Percentiles rank a stretch among this genome's conserved stretches.
These are phyloP conservation scores for Acer yangbiense DNA, from an alignment of 345 rosid genomes.

Conservation along the genomic window DNA sequence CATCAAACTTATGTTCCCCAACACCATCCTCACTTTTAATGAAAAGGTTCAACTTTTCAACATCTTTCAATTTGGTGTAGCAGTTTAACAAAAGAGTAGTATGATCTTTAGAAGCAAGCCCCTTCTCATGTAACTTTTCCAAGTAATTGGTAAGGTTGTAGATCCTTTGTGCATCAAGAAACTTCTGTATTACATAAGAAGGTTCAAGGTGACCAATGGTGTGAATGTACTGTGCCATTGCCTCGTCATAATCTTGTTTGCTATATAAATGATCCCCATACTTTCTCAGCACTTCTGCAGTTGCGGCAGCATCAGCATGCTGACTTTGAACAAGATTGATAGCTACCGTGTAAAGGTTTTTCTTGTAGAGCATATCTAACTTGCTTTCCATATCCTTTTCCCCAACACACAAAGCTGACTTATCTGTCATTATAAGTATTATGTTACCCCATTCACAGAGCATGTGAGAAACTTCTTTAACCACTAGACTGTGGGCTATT, in stretches of 20 bases:
- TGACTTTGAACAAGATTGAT: conserved; percentile 98
- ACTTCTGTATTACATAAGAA: conserved; percentile 96
- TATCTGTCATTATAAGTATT: conserved; percentile 72
- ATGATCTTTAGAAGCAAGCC: conserved; percentile 98
- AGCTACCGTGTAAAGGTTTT: conserved; percentile 87
- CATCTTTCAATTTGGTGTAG: conserved; percentile 94
- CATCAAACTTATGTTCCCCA: conserved; percentile 94
- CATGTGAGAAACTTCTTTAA: conserved; percentile 90
- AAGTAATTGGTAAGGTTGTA: conserved; percentile 94
- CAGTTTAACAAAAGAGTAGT: conserved; percentile 95
- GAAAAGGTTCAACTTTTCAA: conserved; percentile 88
- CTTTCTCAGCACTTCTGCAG: conserved; percentile 96
- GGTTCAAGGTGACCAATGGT: conserved; percentile 98
- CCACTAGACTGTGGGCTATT: conserved; percentile 81
- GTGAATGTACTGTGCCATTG: conserved; percentile 91
- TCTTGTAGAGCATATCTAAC: conserved; percentile 97
- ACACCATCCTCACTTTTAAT: conserved; percentile 86
- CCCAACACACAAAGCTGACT: conserved; percentile 73
- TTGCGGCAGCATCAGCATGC: conserved; percentile 98
- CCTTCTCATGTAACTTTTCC: conserved; percentile 95
- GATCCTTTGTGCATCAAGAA: conserved; percentile 97
- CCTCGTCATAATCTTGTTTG: conserved; percentile 94
- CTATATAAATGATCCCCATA: conserved; percentile 95
- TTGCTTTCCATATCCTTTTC: conserved; percentile 99
- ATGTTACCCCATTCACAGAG: conserved; percentile 97